phyloP scores from a whole-genome alignment of 768 basidiomycete genomes.

The Mycena crocata region DNA sequence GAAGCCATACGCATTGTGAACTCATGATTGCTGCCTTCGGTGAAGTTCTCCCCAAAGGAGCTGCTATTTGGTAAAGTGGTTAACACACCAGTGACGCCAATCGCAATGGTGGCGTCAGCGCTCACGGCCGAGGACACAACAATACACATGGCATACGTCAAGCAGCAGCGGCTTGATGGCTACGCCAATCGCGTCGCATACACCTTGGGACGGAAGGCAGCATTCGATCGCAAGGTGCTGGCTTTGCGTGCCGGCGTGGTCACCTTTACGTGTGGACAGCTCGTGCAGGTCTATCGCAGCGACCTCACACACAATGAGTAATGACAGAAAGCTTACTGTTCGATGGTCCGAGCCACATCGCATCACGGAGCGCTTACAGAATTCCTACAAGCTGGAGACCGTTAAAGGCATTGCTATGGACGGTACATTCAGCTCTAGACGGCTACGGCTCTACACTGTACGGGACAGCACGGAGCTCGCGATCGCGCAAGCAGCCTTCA shows the following conservation, averaged over 20 bases:
- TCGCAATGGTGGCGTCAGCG: background rate
- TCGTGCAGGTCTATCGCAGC: slow-evolving; percentile 46
- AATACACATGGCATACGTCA: slow-evolving; percentile 44
- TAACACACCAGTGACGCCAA: slow-evolving; percentile 38
- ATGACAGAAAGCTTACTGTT: slow-evolving; percentile 42
- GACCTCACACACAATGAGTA: slow-evolving; percentile 41
- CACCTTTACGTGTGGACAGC: slow-evolving; percentile 38
- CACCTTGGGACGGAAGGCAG: slow-evolving; percentile 36
- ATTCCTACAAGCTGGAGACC: slow-evolving; percentile 35
- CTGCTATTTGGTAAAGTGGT: slow-evolving; percentile 44
- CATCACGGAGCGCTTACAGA: slow-evolving; percentile 14
- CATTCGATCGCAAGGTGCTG: slow-evolving; percentile 31
- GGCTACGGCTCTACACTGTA: slow-evolving; percentile 17
- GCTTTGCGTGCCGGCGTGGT: slow-evolving; percentile 30
- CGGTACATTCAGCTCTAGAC: slow-evolving; percentile 21
- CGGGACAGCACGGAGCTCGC: slow-evolving; percentile 24
- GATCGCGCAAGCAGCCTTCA: slow-evolving; percentile 7
- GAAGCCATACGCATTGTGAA: slow-evolving; percentile 35
- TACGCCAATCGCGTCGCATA: slow-evolving; percentile 38
- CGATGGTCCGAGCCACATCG: slow-evolving; percentile 44
- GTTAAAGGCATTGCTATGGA: slow-evolving; percentile 12
- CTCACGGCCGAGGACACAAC: slow-evolving; percentile 16
- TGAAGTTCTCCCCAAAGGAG: slow-evolving; percentile 38
- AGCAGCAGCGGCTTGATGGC: slow-evolving; percentile 45
- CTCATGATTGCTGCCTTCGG: slow-evolving; percentile 37